Evolutionary conservation across 805 yeast species (phyloP), one percentile per base, ranked within the genome.

Genomic region (Wickerhamomyces subpelliculosus): DNA sequence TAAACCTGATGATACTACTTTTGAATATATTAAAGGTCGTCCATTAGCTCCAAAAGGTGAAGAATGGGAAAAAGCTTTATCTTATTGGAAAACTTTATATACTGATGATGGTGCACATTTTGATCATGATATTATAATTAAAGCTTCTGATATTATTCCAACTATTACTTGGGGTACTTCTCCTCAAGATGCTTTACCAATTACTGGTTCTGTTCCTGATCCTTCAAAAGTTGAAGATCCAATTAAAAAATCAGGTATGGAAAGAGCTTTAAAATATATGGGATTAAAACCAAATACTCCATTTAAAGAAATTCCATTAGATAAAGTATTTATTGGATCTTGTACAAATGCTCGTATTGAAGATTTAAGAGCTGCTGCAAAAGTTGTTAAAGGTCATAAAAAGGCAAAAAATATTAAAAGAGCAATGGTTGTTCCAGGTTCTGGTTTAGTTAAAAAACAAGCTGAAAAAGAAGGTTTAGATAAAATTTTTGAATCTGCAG

Each of bases 131-230:
- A 80, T 93, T 51, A 67, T 70, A 32, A 84, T 93, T 60, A 70
- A 81, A 48, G 95, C 94, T 37, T 65, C 72, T 20, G 97, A 90
- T 53, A 80, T 93, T 43, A 78, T 84, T 36, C 98, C 98, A 50
- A 93, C 98, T 19, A 87, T 93, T 45, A 93, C 98, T 20, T 93
- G 98, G 98, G 98, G 98, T 70, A 93, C 93, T 51, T 90, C 97
- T 54, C 98, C 98, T 24, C 97, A 93, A 67, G 98, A 93, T 60
- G 97, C 97, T 34, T 70, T 93, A 47, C 97, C 98, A 43, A 89
- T 93, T 54, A 82, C 94, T 13, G 95, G 85, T 27, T 55, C 65
- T 16, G 95, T 88, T 33, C 98, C 98, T 37, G 94, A 93, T 59
- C 98, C 98, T 44, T 60, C 78, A n/a, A 65, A 65, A 39, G 73